Conservation (phyloP, 2,329 filamentous ascomycete species). For the Diaporthe citriasiana region DNA sequence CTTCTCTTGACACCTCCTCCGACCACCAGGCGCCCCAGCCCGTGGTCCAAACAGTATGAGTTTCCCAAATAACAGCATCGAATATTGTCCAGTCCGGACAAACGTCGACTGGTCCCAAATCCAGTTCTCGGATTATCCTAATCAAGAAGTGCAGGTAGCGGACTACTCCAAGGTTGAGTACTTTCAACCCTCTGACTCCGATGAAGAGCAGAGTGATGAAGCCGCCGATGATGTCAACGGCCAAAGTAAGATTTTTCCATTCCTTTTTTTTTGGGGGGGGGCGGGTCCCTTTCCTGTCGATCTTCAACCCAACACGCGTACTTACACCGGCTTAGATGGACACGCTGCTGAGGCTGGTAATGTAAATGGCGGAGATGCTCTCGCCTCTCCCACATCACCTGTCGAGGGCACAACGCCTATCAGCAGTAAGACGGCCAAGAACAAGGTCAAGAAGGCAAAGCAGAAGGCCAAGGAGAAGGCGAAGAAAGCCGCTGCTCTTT, state of each 20-base stretch:
- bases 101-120: slow-evolving; percentile 56
- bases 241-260: slow-evolving; percentile 37
- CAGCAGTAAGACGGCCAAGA: slow-evolving; percentile 43
- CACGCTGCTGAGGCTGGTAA: slow-evolving; percentile 17
- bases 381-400: slow-evolving; percentile 37
- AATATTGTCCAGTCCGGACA: slow-evolving; percentile 57
- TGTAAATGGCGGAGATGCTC: slow-evolving; percentile 40
- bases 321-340: slow-evolving; percentile 20
- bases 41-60: slow-evolving; percentile 58
- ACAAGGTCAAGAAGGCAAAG: slow-evolving; percentile 45
- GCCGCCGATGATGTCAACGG: slow-evolving; percentile 41
- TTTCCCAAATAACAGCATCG: slow-evolving; percentile 51
- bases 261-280: background rate
- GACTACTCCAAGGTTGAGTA: slow-evolving; percentile 61
- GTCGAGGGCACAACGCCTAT: slow-evolving; percentile 17
- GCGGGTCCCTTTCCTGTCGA: background rate
- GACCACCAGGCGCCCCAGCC: slow-evolving; percentile 46
- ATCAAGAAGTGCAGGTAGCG: slow-evolving; percentile 54
- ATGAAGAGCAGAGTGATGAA: slow-evolving; percentile 53
- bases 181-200: slow-evolving; percentile 56
- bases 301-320: background rate
- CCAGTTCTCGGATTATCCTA: slow-evolving; percentile 57
- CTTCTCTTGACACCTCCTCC: slow-evolving; percentile 49
- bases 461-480: slow-evolving; percentile 44
- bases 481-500: slow-evolving; percentile 38